These are phyloP conservation scores for Solanum ossicruentum DNA, from an alignment of 257 asterid genomes.

Conservation along the genomic window DNA sequence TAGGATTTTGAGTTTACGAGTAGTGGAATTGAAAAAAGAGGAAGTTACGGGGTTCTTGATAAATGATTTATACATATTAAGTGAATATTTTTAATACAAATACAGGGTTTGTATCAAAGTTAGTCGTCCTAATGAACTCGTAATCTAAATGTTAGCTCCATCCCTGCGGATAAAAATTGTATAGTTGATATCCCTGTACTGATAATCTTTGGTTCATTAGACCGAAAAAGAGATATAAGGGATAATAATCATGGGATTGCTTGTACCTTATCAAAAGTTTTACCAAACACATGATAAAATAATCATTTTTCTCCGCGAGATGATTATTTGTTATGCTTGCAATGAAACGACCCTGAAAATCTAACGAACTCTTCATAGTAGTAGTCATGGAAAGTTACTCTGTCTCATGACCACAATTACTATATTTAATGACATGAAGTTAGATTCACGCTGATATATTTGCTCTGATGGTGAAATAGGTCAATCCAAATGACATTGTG, in stretches of 20 bases:
- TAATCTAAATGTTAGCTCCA: background rate
- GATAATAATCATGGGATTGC: background rate
- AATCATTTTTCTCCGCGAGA: background rate
- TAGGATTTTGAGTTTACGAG: background rate
- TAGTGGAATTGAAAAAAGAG: background rate
- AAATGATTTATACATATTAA: background rate
- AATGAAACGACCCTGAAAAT: background rate
- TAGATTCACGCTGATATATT: background rate
- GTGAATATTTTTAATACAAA: background rate
- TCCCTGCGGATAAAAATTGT: background rate
- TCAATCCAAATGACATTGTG: conserved; percentile 77
- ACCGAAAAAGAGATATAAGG: background rate
- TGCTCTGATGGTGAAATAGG: conserved; percentile 33
- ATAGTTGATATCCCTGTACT: background rate
- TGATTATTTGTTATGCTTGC: background rate
- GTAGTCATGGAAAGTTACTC: background rate
- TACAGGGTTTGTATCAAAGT: background rate
- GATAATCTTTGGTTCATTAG: background rate
- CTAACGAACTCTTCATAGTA: background rate
- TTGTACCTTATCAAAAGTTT: background rate
- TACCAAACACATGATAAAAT: background rate
- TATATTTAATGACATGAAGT: background rate
- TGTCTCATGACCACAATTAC: background rate
- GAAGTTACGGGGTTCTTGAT: background rate
- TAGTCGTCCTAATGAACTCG: background rate